Percentiles rank a stretch among this genome's conserved stretches.
These are phyloP conservation scores for Aspergillus candidus DNA, from an alignment of 2,329 filamentous ascomycete species.

Conservation along the genomic window DNA sequence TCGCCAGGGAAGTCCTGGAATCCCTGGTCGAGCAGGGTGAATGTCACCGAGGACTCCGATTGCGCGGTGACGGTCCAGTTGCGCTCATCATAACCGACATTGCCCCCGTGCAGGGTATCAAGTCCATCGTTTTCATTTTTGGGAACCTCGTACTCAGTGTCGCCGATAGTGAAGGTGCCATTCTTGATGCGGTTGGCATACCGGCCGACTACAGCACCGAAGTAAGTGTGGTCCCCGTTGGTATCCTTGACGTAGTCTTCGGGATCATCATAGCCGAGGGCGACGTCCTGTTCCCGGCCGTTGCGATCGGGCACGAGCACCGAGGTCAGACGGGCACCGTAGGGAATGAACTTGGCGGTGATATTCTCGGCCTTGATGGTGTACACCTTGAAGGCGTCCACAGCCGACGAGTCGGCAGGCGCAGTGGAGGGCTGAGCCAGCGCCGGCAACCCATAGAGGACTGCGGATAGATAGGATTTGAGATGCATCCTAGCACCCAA, in stretches of 20 bases:
- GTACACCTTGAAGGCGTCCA: slow-evolving; percentile 37
- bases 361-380: slow-evolving; percentile 44
- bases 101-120: slow-evolving; percentile 49
- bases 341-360: slow-evolving; percentile 44
- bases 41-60: slow-evolving; percentile 39
- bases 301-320: slow-evolving; percentile 47
- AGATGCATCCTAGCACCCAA: slow-evolving; percentile 34
- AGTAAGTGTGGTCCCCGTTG: slow-evolving; percentile 44
- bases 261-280: slow-evolving; percentile 46
- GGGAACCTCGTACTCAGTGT: slow-evolving; percentile 42
- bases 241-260: slow-evolving; percentile 41
- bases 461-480: slow-evolving; percentile 27
- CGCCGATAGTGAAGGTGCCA: slow-evolving; percentile 49
- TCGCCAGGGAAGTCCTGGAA: slow-evolving; percentile 44
- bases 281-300: slow-evolving; percentile 45
- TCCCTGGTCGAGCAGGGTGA: slow-evolving; percentile 40
- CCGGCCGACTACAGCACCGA: slow-evolving; percentile 45
- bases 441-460: slow-evolving; percentile 29
- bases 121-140: slow-evolving; percentile 47
- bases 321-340: slow-evolving; percentile 44
- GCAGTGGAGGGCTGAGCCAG: slow-evolving; percentile 19
- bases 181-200: slow-evolving; percentile 54
- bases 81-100: slow-evolving; percentile 43
- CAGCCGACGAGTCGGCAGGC: slow-evolving; percentile 6
- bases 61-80: slow-evolving; percentile 46